Conservation (phyloP, 345 rosid species). For the Brassica incana region DNA sequence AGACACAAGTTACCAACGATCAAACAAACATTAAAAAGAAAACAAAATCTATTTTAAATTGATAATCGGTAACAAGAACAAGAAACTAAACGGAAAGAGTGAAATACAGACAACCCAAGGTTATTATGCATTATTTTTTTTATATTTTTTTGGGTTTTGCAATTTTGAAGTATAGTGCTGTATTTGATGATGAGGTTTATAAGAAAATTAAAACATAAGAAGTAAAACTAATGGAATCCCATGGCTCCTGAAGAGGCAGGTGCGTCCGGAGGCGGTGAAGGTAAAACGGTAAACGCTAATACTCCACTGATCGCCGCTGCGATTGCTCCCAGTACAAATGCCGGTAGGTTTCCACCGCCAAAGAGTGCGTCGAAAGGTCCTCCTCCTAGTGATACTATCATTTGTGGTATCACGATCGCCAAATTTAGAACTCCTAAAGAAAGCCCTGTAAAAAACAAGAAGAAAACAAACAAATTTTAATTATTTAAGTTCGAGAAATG, state of each 20-base stretch:
- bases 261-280: constrained; percentile 35
- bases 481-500: not conserved
- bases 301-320: constrained; percentile 30
- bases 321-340: constrained; percentile 16
- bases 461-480: not conserved
- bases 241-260: constrained; percentile 16
- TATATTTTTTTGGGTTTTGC: constrained; percentile 1
- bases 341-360: constrained; percentile 31
- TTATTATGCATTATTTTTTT: constrained; percentile 16
- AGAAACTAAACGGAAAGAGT: constrained; percentile 8
- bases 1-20: not conserved
- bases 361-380: constrained; percentile 8
- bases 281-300: constrained; percentile 32
- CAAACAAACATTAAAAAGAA: not conserved
- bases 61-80: constrained; percentile 11
- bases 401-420: constrained; percentile 76
- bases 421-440: constrained; percentile 81
- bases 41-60: constrained; percentile 18
- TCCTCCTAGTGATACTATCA: constrained; percentile 26
- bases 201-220: not conserved
- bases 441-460: constrained; percentile 50
- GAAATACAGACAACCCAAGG: constrained; percentile 30
- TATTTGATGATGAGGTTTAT: constrained; percentile 19
- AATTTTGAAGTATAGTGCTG: constrained; percentile 23
- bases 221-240: constrained; percentile 33